A percentile compares a stretch with the other conserved stretches of the same genome.
phyloP scores from a whole-genome alignment of 176 grass and related monocot species.

The Olyra latifolia region DNA sequence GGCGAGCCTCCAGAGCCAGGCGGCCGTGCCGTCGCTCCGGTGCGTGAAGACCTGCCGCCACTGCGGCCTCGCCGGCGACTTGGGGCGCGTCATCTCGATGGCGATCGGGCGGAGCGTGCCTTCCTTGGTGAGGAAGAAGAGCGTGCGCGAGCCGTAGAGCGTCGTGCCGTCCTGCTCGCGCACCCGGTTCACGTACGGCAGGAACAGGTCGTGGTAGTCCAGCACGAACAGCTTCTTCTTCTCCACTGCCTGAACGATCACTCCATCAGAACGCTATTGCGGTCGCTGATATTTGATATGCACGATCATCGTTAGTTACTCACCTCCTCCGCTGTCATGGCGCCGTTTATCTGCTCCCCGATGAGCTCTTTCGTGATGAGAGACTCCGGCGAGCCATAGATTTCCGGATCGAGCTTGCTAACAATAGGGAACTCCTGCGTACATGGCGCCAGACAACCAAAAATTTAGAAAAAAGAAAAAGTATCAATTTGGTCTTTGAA shows the following conservation, averaged over 20 bases:
- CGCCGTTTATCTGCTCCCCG: conserved; percentile 39
- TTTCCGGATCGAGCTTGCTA: conserved; percentile 48
- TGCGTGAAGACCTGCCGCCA: conserved; percentile 57
- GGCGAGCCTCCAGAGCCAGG: conserved; percentile 79
- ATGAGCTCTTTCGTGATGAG: conserved; percentile 46
- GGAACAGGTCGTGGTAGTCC: conserved; percentile 72
- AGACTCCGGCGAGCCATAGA: conserved; percentile 49
- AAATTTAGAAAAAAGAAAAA: no score
- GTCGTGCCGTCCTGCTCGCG: conserved; percentile 42
- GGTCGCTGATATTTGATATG: no score
- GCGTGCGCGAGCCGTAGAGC: conserved; percentile 60
- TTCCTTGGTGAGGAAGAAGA: conserved; percentile 53
- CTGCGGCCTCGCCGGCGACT: conserved; percentile 12
- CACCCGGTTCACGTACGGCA: conserved; percentile 63
- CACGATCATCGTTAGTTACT: no score
- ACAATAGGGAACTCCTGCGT: conserved; percentile 52
- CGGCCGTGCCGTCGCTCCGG: conserved; percentile 28
- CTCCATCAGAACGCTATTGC: no score
- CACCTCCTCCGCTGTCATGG: conserved; percentile 63
- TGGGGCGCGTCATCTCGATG: conserved; percentile 63
- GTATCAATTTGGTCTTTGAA: no score
- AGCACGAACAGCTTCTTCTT: conserved; percentile 67
- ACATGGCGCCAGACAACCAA: background rate
- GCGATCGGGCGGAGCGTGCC: conserved; percentile 58
- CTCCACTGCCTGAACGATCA: conserved; percentile 43